Percentiles rank a stretch among this genome's conserved stretches.
phyloP scores from a whole-genome alignment of 1,284 basidiomycete genomes.

The Phellopilus nigrolimitatus region DNA sequence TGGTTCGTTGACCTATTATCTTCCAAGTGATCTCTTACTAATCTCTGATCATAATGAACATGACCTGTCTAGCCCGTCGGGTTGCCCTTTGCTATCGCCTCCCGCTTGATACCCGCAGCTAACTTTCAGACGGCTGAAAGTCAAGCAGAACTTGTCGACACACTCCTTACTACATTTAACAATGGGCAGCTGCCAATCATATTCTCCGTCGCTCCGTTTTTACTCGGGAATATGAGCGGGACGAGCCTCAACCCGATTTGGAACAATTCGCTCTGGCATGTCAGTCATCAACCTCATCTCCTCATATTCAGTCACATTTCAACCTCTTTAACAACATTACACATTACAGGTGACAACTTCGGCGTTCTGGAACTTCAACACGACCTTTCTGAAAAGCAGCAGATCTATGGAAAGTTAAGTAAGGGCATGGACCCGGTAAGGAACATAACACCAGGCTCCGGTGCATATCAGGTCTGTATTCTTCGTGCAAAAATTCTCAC shows the following conservation, averaged over 20 bases:
- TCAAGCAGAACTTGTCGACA: constrained; percentile 32
- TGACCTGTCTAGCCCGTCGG: not conserved
- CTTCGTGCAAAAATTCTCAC: not conserved
- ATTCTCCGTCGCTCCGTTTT: constrained; percentile 26
- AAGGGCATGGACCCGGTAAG: constrained; percentile 23
- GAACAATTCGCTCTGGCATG: constrained; percentile 39
- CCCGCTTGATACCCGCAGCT: constrained; percentile 39
- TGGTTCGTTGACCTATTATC: not conserved
- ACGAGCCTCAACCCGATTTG: constrained; percentile 32
- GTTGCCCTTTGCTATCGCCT: constrained; percentile 34
- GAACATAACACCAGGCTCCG: constrained; percentile 29
- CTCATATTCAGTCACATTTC: not conserved
- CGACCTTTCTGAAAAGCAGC: constrained; percentile 23
- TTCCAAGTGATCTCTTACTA: not conserved
- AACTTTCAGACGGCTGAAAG: constrained; percentile 31
- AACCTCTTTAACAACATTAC: not conserved
- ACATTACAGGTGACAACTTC: constrained; percentile 25
- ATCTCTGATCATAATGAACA: not conserved
- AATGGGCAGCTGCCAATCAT: constrained; percentile 20
- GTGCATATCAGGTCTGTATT: constrained; percentile 9
- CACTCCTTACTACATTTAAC: constrained; percentile 30
- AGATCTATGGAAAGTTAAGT: constrained; percentile 20
- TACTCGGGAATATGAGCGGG: constrained; percentile 25
- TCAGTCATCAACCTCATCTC: constrained; percentile 26
- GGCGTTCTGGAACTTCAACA: constrained; percentile 25